Conservation (phyloP, 108 stramenopile species). For the Skeletonema tropicum region DNA sequence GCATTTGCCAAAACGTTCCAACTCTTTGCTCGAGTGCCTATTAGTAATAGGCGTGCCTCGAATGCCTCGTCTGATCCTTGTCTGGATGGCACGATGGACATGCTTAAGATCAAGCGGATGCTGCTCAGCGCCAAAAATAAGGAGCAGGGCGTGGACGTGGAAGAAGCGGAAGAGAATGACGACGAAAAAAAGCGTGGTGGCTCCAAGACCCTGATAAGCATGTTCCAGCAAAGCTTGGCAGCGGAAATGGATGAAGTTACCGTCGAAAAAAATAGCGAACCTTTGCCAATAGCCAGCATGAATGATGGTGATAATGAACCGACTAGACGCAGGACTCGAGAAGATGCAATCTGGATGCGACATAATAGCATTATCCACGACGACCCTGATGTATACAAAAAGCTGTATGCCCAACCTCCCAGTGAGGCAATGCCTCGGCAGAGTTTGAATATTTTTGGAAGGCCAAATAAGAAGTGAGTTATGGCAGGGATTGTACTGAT, state of each 20-base stretch:
- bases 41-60: slow-evolving; percentile 2
- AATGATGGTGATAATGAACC: neutral
- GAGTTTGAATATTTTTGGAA: no score
- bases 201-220: neutral
- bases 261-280: no score
- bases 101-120: neutral
- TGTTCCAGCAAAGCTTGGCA: no score
- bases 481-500: no score
- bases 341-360: no score
- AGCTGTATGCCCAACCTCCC: no score
- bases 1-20: neutral
- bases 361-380: no score
- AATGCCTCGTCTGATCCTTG: neutral
- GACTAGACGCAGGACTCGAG: neutral
- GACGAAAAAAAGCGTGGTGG: neutral
- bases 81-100: neutral
- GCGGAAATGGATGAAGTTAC: no score
- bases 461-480: no score
- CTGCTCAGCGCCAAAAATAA: neutral
- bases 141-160: neutral
- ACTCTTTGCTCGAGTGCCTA: neutral
- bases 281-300: no score
- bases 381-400: no score
- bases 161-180: neutral
- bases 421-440: no score